Evolutionary conservation across 345 rosid genomes (phyloP).

Genomic region (Boechera divaricarpa): DNA sequence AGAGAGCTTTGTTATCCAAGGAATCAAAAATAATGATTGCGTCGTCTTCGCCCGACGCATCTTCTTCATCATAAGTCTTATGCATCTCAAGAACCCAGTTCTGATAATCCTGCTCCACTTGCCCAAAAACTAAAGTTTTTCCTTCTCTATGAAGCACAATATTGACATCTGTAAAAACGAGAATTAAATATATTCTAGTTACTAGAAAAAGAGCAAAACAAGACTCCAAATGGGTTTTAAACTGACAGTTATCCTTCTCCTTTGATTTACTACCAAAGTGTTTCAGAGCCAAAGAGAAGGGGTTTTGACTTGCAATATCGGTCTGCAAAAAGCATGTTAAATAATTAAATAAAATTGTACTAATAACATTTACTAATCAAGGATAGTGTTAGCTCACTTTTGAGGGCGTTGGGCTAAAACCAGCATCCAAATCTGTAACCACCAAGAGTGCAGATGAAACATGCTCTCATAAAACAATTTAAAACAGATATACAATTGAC

Average conservation of each 20-base stretch:
- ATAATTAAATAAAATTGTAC: neutral
- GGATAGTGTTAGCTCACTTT: constrained; percentile 51
- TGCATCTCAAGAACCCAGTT: constrained; percentile 78
- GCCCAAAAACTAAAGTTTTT: constrained; percentile 39
- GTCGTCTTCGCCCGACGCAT: constrained; percentile 58
- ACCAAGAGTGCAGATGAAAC: constrained; percentile 1
- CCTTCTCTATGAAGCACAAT: constrained; percentile 49
- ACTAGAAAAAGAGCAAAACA: neutral
- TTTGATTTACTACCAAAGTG: constrained; percentile 53
- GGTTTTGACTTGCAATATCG: constrained; percentile 61
- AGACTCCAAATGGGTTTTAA: neutral
- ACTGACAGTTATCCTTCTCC: constrained; percentile 55
- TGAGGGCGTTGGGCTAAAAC: constrained; percentile 71
- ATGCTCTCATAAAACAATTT: neutral
- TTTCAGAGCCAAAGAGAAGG: constrained; percentile 60
- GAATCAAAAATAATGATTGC: constrained; percentile 49
- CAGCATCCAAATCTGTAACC: constrained; percentile 79
- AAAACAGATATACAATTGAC: neutral
- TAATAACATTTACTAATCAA: neutral
- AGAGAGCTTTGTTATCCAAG: constrained; percentile 53
- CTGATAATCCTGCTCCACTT: constrained; percentile 62
- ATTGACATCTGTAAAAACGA: constrained; percentile 48
- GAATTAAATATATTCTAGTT: neutral
- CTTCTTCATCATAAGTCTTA: constrained; percentile 59
- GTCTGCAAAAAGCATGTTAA: constrained; percentile 52